Evolutionary conservation across 2,329 filamentous ascomycete species (phyloP), one percentile per base, ranked within the genome.

Genomic region (Phaeosphaeriaceae sp.): DNA sequence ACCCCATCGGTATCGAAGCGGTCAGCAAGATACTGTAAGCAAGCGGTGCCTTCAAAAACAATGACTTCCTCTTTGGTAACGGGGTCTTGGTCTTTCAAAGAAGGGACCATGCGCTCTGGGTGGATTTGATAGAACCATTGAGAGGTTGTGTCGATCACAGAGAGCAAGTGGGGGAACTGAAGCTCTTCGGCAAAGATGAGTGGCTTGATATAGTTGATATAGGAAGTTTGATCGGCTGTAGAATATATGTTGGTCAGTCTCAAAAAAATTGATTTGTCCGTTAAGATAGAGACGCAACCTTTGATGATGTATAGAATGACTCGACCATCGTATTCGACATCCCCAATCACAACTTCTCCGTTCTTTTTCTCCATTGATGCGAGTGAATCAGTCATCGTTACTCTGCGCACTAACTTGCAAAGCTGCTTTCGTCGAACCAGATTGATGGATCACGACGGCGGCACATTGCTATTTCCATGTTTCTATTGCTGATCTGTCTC

Each of bases 181-280:
- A 76, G 59, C 54, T 75, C 71, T 46, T 67, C 55, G 11, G 68
- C 71, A 3, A 76, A 53, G 3, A 76, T 74, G 0, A 76, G 49
- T 1, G 70, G 67, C 42, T 76, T 76, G 42, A 76, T 73, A 54
- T 71, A 75, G 48, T 76, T 76, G 51, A 74, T 74, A 44, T 54
- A 57, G n/a, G 30, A 48, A 1, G 56, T 60, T 28, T 52, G 36
- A 23, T 38, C 36, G 3, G 36, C 36, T 38, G n/a, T n/a, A n/a
- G n/a, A 26, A 8, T 26, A 26, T 5, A 8, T 5, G 21, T 5
- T 26, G 21, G 21, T 26, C 21, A 26, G 21, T 8, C n/a, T n/a
- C n/a, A n/a, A n/a, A 26, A 26, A 5, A 5, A 17, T 17, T 3
- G 12, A 17, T 35, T 4, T 12, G 12, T 5, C 30, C 5, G 15